Evolutionary conservation across 2,329 filamentous ascomycete genomes (phyloP), one percentile per base, ranked within the genome.

Genomic region (Hysterium pulicare): DNA sequence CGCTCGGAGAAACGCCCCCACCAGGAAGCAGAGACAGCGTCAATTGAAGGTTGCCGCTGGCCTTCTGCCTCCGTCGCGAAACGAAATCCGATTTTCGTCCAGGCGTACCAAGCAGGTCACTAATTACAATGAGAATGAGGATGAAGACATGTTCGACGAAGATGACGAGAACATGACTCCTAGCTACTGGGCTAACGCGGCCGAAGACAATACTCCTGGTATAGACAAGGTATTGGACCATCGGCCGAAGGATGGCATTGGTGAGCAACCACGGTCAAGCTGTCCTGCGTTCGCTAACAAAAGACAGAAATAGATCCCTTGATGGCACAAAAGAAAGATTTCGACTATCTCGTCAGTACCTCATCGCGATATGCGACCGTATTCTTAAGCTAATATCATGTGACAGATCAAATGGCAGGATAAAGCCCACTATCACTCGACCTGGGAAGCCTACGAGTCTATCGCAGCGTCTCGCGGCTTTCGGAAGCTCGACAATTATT

Each of bases 401-500:
- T 7, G 16, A 55, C 80, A 84, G 68, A 90, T 98, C 68, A 98
- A 98, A 72, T 98, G 94, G 93, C 88, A 96, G 68, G 88, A 85
- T 53, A 88, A 90, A 68, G 95, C 93, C 9, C 90, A 98, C 64
- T 84, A 95, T 55, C 93, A 98, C 71, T 87, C 94, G 43, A 95
- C 90, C 0, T 98, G 93, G 91, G 90, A 97, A 67, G 84, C 83
- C 0, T 84, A 84, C 45, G 83, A 87, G 42, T 79, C 75, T 16
- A 79, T 96, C 21, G 77, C 81, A 19, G 79, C 83, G n/a, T 86
- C 84, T 61, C 87, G 88, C 48, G 91, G 93, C 47, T 84, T 85
- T 52, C 87, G 90, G 37, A 90, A 90, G 45, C 77, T 98, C 6
- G 93, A 97, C 61, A 98, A 98, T 64, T 98, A 97, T 71, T 90